Conservation (phyloP, 2,329 filamentous ascomycete species). For the Ceratocystis albifundus region DNA sequence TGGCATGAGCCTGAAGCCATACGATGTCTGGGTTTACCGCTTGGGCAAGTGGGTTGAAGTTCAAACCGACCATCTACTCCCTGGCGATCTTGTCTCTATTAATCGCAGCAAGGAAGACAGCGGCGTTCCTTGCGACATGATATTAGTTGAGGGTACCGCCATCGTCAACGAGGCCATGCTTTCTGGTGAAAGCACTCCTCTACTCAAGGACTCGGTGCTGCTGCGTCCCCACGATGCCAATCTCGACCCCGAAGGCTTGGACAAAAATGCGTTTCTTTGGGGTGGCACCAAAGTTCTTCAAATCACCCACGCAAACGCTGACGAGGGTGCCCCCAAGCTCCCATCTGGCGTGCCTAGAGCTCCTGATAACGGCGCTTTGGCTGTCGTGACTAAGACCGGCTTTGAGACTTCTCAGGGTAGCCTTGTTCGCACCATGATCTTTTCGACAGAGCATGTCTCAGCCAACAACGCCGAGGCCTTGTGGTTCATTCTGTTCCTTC, state of each 20-base stretch:
- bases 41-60: conserved; percentile 79
- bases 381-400: conserved; percentile 89
- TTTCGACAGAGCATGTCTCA: conserved; percentile 96
- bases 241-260: conserved; percentile 79
- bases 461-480: conserved; percentile 93
- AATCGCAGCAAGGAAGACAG: conserved; percentile 92
- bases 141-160: conserved; percentile 83
- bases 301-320: conserved; percentile 73
- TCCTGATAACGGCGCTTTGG: conserved; percentile 87
- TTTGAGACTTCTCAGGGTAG: conserved; percentile 98
- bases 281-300: conserved; percentile 96
- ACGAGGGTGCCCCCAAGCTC: conserved; percentile 59
- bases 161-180: conserved; percentile 99
- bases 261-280: conserved; percentile 95
- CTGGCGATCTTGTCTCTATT: conserved; percentile 86
- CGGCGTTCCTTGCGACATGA: conserved; percentile 93
- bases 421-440: conserved; percentile 97
- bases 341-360: conserved; percentile 68
- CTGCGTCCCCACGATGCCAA: conserved; percentile 69
- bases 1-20: conserved; percentile 98
- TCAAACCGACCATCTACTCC: conserved; percentile 80
- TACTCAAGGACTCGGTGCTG: conserved; percentile 91
- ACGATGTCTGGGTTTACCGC: conserved; percentile 84
- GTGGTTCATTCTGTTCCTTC: conserved; percentile 93
- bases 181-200: conserved; percentile 91